Conservation (phyloP, 2,329 filamentous ascomycete genomes). For the Taxawa tesnikishii region DNA sequence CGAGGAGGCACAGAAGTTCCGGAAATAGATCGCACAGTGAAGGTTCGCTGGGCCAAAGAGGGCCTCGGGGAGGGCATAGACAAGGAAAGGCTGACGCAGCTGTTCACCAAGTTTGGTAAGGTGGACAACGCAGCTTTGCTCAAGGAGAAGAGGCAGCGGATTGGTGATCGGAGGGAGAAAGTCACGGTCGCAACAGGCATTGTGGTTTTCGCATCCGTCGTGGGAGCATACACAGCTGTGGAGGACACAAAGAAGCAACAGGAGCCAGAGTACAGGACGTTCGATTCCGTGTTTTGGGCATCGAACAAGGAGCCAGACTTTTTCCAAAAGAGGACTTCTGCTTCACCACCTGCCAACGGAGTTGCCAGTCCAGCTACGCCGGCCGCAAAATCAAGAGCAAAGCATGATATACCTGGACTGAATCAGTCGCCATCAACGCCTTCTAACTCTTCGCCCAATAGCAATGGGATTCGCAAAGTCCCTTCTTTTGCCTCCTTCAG, state of each 20-base stretch:
- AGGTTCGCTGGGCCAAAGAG: conserved; percentile 42
- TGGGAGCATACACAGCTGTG: conserved; percentile 45
- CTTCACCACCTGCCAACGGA: conserved; percentile 1
- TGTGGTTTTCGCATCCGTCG: conserved; percentile 44
- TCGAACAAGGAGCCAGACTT: conserved; percentile 37
- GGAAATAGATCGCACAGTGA: conserved; percentile 46
- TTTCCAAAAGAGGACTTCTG: conserved; percentile 6
- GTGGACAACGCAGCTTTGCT: conserved; percentile 43
- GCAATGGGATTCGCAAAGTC: conserved; percentile 22
- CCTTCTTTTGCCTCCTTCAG: conserved; percentile 23
- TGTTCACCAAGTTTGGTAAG: conserved; percentile 44
- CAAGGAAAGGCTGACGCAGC: conserved; percentile 29
- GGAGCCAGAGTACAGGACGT: conserved; percentile 30
- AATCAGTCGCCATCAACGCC: conserved; percentile 16
- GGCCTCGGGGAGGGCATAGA: conserved; percentile 31
- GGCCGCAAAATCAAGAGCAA: neutral
- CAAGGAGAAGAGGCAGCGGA: conserved; percentile 41
- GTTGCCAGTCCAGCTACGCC: neutral
- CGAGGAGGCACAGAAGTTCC: conserved; percentile 24
- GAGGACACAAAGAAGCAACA: conserved; percentile 32
- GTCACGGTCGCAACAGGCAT: conserved; percentile 40
- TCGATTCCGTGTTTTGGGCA: conserved; percentile 44
- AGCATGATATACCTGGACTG: conserved; percentile 4
- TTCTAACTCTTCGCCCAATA: conserved; percentile 12
- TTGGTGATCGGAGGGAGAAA: conserved; percentile 38